phyloP scores from a whole-genome alignment of 106 monocot species.

The Dioscorea alata region DNA sequence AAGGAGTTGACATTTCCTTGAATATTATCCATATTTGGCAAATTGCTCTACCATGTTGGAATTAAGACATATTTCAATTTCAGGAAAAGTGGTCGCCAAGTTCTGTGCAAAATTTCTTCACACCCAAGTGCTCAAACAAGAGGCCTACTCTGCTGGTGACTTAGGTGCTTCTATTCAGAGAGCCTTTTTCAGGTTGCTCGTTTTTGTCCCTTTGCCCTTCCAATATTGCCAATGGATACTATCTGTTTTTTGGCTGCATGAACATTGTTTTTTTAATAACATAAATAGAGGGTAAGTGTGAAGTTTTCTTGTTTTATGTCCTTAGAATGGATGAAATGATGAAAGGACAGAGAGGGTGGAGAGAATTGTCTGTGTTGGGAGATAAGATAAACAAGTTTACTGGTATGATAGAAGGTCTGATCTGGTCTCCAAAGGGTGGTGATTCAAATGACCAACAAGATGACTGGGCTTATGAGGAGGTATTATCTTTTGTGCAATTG shows the following conservation, averaged over 20 bases:
- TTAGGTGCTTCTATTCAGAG: slow-evolving; percentile 63
- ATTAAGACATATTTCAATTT: slow-evolving; percentile 2
- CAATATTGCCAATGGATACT: background rate
- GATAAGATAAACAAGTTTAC: slow-evolving; percentile 83
- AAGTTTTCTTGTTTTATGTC: background rate
- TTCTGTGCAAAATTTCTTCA: slow-evolving; percentile 94
- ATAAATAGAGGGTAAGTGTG: background rate
- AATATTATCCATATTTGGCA: too few relatives aligned
- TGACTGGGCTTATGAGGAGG: slow-evolving; percentile 89
- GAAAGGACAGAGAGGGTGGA: slow-evolving; percentile 90
- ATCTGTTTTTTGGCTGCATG: background rate
- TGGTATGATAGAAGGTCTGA: slow-evolving; percentile 89
- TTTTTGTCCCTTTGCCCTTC: background rate
- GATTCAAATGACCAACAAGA: slow-evolving; percentile 51
- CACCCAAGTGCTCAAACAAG: slow-evolving; percentile 61
- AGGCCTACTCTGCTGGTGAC: slow-evolving; percentile 63
- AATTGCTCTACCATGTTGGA: too few relatives aligned
- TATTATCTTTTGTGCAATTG: slow-evolving; percentile 8
- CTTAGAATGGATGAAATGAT: slow-evolving; percentile 98
- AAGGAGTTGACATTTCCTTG: too few relatives aligned
- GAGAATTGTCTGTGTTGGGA: slow-evolving; percentile 74
- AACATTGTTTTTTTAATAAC: background rate
- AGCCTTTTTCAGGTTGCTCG: slow-evolving; percentile 75
- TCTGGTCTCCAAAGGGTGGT: slow-evolving; percentile 74
- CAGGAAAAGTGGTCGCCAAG: slow-evolving; percentile 91